Base-by-base conservation (phyloP, 768 basidiomycete genomes). In the Hygrocybe punicea region DNA sequence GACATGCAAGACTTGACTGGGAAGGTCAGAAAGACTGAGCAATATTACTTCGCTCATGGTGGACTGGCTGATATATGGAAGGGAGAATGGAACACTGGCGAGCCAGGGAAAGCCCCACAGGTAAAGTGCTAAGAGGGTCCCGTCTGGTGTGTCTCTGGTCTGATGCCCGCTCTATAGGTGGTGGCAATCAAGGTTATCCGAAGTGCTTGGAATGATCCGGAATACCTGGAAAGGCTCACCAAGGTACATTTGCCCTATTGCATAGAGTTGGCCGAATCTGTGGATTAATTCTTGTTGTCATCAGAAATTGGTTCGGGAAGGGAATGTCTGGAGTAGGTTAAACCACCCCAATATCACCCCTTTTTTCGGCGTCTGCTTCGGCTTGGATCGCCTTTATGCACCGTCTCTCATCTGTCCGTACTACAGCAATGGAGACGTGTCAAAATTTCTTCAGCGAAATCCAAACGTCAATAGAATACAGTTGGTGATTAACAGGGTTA, bases 11-110 rank as follows among this genome's bases (percentile, higher is more conserved):
- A 77, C 58, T 59, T 76, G 21, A 73, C 70, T 16, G 70, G 69
- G 14, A 55, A 70, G 19, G 64, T 78, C 23, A 58, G 42, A 48
- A 66, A 66, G 48, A 65, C 71, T 39, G 74, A 69, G 9, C 64
- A 63, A 58, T 71, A 72, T 53, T 63, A 77, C 1, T 68, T 69
- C 51, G 75, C 75, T 0, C 72, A 73, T 57, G 78, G 78, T 7
- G 78, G 76, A 11, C 77, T 76, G 58, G 72, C 75, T 11, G 78
- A 79, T 60, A 70, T 78, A 11, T 79, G 73, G 73, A 73, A 65
- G 51, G 75, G 73, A 1, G 63, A 65, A 5, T 76, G 73, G 75
- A 66, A 25, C 17, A 53, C 17, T 14, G 51, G 24, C 11, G 10
- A 13, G n/a, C 33, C 45, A 13, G 23, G 11, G 11, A 47, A 42